A percentile compares a stretch with the other conserved stretches of the same genome.
phyloP scores from a whole-genome alignment of 1,284 basidiomycete species.

The Sphaerobolus stellatus region DNA sequence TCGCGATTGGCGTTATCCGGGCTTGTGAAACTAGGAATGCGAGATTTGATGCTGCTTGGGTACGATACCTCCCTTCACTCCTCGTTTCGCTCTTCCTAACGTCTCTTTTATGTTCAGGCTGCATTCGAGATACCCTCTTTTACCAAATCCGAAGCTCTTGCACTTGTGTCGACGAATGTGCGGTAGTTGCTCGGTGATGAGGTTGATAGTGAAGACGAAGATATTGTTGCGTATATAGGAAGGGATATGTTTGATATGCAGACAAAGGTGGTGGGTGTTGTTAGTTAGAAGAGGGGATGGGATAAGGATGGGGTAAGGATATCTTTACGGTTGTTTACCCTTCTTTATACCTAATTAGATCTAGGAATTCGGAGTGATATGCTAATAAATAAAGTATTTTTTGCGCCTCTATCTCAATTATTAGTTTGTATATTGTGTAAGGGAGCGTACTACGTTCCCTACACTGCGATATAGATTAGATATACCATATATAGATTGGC shows the following conservation, averaged over 20 bases:
- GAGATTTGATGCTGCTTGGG: constrained; percentile 73
- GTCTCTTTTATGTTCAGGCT: constrained; percentile 36
- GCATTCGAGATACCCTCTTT: constrained; percentile 33
- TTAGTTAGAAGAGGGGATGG: too few species aligned
- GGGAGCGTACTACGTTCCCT: too few species aligned
- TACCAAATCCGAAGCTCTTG: constrained; percentile 37
- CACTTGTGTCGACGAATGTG: constrained; percentile 41
- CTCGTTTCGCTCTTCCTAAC: constrained; percentile 28
- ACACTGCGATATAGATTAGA: too few species aligned
- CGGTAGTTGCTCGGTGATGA: constrained; percentile 44
- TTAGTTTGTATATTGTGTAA: too few species aligned
- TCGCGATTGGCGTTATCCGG: constrained; percentile 64
- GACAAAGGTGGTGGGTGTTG: constrained; percentile 42
- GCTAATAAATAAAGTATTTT: too few species aligned
- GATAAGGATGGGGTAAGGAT: too few species aligned
- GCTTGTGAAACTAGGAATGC: constrained; percentile 66
- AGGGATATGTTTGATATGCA: constrained; percentile 41
- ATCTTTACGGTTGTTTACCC: too few species aligned
- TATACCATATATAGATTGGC: too few species aligned
- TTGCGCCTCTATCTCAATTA: too few species aligned
- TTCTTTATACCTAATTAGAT: too few species aligned
- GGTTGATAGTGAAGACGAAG: constrained; percentile 29
- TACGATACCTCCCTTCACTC: constrained; percentile 32
- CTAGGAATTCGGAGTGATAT: too few species aligned
- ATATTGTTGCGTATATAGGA: constrained; percentile 54